Base-by-base conservation (phyloP, 2,329 filamentous ascomycete genomes). In the Lithohypha guttulata region DNA sequence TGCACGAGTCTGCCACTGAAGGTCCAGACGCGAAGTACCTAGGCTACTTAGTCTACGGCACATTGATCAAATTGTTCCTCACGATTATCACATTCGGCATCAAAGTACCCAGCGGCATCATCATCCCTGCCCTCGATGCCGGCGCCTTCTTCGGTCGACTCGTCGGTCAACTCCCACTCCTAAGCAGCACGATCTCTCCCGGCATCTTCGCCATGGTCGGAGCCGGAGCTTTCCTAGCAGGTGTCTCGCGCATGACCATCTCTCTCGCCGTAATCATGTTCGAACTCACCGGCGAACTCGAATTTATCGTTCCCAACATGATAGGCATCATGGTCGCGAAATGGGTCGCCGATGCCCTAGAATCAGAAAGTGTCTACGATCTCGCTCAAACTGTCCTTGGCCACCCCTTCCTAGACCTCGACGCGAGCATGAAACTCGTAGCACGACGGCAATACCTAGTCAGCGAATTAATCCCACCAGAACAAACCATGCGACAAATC, bases 181-280 rank as follows among this genome's bases (percentile, higher is more conserved):
- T 89, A 0, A 86, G 45, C 11, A 51, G 55, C 1, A 53, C 54
- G 6, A 70, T 71, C 13, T 70, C 69, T 1, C 71, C 73, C 0
- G 71, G 73, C 2, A 73, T 76, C 37, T 75, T 75, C 52, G 73
- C 73, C 39, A 73, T 77, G 68, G 71, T 77, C 7, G 73, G 71
- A 1, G 66, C 72, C 1, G 70, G 68, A 2, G 71, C 71, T 0
- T 76, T 76, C 50, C 63, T 77, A 0, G 72, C 71, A 1, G 73
- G 73, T 4, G 70, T 76, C 2, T 68, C 65, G 8, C 60, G 73
- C 25, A 75, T 75, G 71, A 75, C 72, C 0, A 68, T 75, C 7
- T 70, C 66, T 2, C 60, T 77, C 5, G 66, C 68, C 6, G 73
- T 76, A 26, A 73, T 76, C 54, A 75, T 76, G 71, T 75, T 76